Evolutionary conservation across 2,329 filamentous ascomycete species (phyloP).

Genomic region (Diaporthe batatas): DNA sequence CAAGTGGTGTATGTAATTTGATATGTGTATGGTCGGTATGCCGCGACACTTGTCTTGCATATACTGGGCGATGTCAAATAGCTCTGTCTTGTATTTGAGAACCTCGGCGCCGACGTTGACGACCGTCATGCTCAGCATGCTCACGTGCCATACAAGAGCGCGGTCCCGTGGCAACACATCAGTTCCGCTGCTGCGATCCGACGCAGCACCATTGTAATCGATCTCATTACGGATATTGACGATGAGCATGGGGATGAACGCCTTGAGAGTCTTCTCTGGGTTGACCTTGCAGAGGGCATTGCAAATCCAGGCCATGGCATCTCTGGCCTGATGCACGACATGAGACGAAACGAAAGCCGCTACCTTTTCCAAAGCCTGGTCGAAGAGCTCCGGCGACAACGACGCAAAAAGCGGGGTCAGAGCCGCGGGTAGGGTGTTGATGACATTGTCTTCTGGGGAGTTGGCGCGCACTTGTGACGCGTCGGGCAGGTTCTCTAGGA

Average conservation of each 20-base stretch:
- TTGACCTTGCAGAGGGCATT: conserved; percentile 97
- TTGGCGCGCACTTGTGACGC: conserved; percentile 88
- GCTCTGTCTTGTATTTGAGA: conserved; percentile 86
- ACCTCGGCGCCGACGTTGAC: conserved; percentile 95
- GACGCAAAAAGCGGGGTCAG: conserved; percentile 92
- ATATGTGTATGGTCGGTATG: conserved; percentile 94
- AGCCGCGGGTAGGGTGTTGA: conserved; percentile 93
- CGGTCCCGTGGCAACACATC: conserved; percentile 94
- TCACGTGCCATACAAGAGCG: conserved; percentile 92
- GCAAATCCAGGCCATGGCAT: conserved; percentile 99
- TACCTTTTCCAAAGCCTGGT: conserved; percentile 91
- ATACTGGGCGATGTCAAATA: conserved; percentile 91
- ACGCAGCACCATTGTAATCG: conserved; percentile 95
- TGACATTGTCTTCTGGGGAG: conserved; percentile 95
- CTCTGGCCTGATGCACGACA: conserved; percentile 95
- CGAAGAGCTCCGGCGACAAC: conserved; percentile 92
- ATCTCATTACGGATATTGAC: conserved; percentile 96
- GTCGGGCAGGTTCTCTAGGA: conserved; percentile 95
- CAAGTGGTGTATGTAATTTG: conserved; percentile 97
- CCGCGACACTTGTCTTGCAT: conserved; percentile 98
- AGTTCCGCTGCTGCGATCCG: conserved; percentile 90
- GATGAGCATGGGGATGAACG: conserved; percentile 90
- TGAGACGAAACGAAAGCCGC: conserved; percentile 92
- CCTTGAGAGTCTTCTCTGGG: conserved; percentile 90
- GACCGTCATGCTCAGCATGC: conserved; percentile 97